Conservation (phyloP, 139 green algal genomes). For the Tetradesmus obliquus region DNA sequence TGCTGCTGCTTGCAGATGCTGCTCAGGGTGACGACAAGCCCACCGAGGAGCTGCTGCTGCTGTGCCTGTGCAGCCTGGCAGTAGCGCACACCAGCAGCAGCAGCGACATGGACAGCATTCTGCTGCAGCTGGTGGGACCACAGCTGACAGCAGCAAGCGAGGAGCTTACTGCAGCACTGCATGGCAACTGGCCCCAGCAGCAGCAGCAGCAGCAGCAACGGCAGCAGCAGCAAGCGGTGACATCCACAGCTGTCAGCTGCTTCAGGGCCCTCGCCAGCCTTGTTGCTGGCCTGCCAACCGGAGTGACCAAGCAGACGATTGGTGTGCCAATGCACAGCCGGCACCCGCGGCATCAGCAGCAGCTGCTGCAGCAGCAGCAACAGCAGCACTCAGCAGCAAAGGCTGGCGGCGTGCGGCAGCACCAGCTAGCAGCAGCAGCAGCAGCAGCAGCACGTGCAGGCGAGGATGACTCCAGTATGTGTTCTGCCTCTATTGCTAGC, state of each 20-base stretch:
- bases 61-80: conserved; percentile 50
- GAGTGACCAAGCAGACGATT: not conserved
- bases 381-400: conserved; percentile 5
- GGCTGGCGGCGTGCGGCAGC: not conserved
- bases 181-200: conserved; percentile 14
- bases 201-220: conserved; percentile 29
- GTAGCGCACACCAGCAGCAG: conserved; percentile 34
- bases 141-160: conserved; percentile 19
- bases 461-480: conserved; percentile 19
- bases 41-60: conserved; percentile 61
- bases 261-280: conserved; percentile 31
- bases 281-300: conserved; percentile 4
- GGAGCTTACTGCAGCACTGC: conserved; percentile 24
- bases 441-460: not conserved
- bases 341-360: conserved; percentile 17
- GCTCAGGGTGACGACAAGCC: conserved; percentile 51
- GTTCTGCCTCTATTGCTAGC: not conserved
- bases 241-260: conserved; percentile 28
- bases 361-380: conserved; percentile 22
- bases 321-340: not conserved
- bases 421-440: not conserved
- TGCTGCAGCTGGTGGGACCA: conserved; percentile 38
- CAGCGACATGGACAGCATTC: conserved; percentile 24
- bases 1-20: not conserved
- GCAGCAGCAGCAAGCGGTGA: not conserved